Conservation (phyloP, 768 basidiomycete species). For the Mycena pura region DNA sequence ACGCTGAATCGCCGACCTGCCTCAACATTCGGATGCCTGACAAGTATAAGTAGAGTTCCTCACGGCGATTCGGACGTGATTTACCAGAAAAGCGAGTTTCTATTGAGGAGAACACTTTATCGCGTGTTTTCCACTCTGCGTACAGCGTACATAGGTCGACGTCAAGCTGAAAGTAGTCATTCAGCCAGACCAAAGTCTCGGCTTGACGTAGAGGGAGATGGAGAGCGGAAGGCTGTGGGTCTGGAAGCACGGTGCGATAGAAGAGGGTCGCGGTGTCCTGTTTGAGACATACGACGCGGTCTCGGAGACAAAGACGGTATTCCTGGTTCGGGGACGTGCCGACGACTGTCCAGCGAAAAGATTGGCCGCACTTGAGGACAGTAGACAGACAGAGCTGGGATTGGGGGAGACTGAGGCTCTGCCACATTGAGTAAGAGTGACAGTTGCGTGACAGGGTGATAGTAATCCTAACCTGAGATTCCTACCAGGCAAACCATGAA, state of each 20-base stretch:
- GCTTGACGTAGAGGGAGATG: conserved; percentile 51
- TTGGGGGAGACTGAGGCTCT: conserved; percentile 63
- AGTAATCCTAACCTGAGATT: conserved; percentile 1
- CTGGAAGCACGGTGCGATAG: conserved; percentile 75
- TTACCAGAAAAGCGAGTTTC: conserved; percentile 79
- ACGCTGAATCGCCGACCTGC: conserved; percentile 45
- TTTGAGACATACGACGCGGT: conserved; percentile 84
- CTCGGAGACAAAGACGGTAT: conserved; percentile 80
- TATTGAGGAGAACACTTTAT: conserved; percentile 75
- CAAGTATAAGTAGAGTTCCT: not conserved
- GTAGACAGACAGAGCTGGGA: conserved; percentile 78
- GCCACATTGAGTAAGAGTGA: too few species aligned
- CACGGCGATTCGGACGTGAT: conserved; percentile 8
- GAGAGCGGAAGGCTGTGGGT: conserved; percentile 42
- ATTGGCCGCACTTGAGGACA: conserved; percentile 84
- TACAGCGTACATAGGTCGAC: conserved; percentile 77
- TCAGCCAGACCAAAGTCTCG: conserved; percentile 77
- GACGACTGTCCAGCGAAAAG: conserved; percentile 73
- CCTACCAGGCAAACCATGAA: too few species aligned
- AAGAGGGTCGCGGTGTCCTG: conserved; percentile 72
- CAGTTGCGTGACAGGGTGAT: too few species aligned
- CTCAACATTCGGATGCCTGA: conserved; percentile 64
- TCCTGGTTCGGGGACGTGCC: conserved; percentile 50
- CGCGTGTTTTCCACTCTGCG: conserved; percentile 72
- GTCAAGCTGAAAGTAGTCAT: conserved; percentile 89